Base-by-base conservation (phyloP, 2,329 filamentous ascomycete species). In the Penicillium freii region DNA sequence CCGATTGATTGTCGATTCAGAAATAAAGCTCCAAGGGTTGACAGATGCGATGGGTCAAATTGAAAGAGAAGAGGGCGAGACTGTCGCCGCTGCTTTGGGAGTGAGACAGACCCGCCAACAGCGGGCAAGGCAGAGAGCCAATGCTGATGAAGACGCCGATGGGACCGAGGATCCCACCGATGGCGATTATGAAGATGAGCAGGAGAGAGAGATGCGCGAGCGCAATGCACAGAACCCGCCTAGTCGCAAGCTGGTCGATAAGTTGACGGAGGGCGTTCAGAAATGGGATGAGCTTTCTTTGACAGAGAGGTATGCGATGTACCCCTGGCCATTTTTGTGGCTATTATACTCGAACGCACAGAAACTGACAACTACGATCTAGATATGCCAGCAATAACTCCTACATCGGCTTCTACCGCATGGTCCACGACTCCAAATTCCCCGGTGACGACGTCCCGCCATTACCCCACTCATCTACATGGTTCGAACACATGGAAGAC, bases 351-450 rank as follows among this genome's bases (percentile, higher is more conserved):
- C 5, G 13, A 29, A 68, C 67, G 0, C 75, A 34, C 51, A 53
- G 34, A 10, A 19, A 42, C 46, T 62, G 54, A 62, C 50, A 38
- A 23, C 54, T 44, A 46, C 33, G 31, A 39, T 57, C 36, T 50
- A 75, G 73, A 62, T 90, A 89, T 68, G 78, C 82, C 5, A 74
- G 77, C 9, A 79, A 88, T 66, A 84, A 87, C 62, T 75, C 80
- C 51, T 89, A 89, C 71, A 75, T 79, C 47, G 77, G 78, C 23
- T 89, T 88, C 77, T 84, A 85, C 67, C 75, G 78, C 9, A 73
- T 83, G n/a, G 77, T 87, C 3, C 85, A 88, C 69, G 84, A 87
- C 62, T 81, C 85, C 29, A 80, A 80, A 48, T 75, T 84, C 61
- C 78, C 77, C 1, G 79, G 79, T n/a, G 77, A 83, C 51, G 75